These are phyloP conservation scores for Metarhizium sp. DNA, from an alignment of 2,329 filamentous ascomycete genomes.

Conservation along the genomic window DNA sequence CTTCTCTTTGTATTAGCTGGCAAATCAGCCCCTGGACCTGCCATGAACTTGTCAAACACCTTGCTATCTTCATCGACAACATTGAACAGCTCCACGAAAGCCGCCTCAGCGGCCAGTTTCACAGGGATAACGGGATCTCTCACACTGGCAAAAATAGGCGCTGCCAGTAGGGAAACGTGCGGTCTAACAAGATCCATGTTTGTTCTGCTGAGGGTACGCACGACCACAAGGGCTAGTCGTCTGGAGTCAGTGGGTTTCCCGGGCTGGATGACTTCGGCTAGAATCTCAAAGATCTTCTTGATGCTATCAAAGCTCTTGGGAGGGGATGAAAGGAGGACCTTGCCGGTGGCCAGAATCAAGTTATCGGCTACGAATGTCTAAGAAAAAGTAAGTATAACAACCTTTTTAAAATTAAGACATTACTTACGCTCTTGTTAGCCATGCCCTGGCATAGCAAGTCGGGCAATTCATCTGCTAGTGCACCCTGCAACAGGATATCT, in stretches of 20 bases:
- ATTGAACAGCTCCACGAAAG: constrained; percentile 82
- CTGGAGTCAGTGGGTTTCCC: constrained; percentile 75
- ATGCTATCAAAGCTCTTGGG: constrained; percentile 64
- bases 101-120: constrained; percentile 89
- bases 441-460: constrained; percentile 75
- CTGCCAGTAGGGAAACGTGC: constrained; percentile 70
- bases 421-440: constrained; percentile 61
- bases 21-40: constrained; percentile 55
- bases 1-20: constrained; percentile 68
- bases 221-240: constrained; percentile 74
- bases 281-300: constrained; percentile 70
- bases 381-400: constrained; percentile 2
- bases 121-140: constrained; percentile 89
- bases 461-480: constrained; percentile 63
- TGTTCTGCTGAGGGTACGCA: constrained; percentile 74
- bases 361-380: constrained; percentile 83
- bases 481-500: constrained; percentile 53
- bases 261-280: constrained; percentile 67
- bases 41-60: constrained; percentile 87
- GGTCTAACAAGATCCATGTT: constrained; percentile 74
- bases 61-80: constrained; percentile 79
- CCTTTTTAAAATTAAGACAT: background rate
- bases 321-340: constrained; percentile 68
- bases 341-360: constrained; percentile 79
- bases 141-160: constrained; percentile 80